A percentile compares a stretch with the other conserved stretches of the same genome.
Evolutionary conservation across 176 grass and related monocot species (phyloP).

Genomic region (Typha latifolia): DNA sequence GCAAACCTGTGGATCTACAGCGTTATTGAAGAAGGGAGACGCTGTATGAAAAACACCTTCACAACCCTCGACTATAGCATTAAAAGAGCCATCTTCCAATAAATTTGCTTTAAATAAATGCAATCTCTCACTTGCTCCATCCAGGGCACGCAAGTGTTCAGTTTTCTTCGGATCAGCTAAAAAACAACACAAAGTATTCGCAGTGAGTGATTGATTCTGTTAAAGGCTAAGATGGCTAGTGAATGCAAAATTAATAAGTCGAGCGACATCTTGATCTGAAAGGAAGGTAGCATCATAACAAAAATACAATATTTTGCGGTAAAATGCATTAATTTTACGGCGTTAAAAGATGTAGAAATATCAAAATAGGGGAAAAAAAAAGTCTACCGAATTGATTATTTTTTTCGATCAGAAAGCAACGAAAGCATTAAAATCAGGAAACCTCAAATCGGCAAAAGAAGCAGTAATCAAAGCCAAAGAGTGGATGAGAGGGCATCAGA

Average conservation of each 20-base stretch:
- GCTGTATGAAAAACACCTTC: constrained; percentile 54
- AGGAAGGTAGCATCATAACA: not conserved
- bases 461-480: not conserved
- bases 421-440: too few relatives aligned
- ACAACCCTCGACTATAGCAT: constrained; percentile 27
- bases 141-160: constrained; percentile 22
- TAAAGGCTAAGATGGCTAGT: not conserved
- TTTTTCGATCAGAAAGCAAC: too few relatives aligned
- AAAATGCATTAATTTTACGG: too few relatives aligned
- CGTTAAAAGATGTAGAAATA: too few relatives aligned
- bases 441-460: too few relatives aligned
- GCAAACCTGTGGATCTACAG: constrained; percentile 43
- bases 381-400: too few relatives aligned
- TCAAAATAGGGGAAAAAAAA: too few relatives aligned
- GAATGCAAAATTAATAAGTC: not conserved
- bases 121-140: constrained; percentile 44
- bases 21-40: constrained; percentile 43
- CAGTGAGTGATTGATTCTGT: not conserved
- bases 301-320: too few relatives aligned
- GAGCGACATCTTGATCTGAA: not conserved
- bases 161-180: constrained; percentile 56
- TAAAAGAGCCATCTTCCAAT: constrained; percentile 40
- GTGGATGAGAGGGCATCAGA: not conserved
- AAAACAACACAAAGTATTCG: constrained; percentile 7
- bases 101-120: constrained; percentile 50